These are phyloP conservation scores for Pascua sp. DNA, from an alignment of 1,284 basidiomycete genomes.

Conservation along the genomic window DNA sequence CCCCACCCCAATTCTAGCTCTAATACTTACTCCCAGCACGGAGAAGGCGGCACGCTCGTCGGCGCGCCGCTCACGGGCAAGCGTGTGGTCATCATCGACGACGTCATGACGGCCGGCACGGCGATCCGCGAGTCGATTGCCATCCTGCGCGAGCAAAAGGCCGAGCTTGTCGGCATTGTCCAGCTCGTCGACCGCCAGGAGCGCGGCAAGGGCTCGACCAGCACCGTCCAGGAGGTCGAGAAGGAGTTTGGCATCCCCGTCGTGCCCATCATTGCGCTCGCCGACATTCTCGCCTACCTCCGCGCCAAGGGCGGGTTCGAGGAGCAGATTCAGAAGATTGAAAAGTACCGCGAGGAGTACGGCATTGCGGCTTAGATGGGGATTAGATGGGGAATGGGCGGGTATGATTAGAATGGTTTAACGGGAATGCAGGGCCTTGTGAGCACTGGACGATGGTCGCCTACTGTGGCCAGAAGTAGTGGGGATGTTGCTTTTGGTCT, in stretches of 20 bases:
- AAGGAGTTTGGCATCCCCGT: slow-evolving; percentile 63
- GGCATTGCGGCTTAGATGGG: slow-evolving; percentile 52
- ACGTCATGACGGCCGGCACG: slow-evolving; percentile 96
- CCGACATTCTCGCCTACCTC: slow-evolving; percentile 81
- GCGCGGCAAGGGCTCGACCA: slow-evolving; percentile 61
- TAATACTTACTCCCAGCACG: slow-evolving; percentile 56
- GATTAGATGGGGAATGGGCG: background rate
- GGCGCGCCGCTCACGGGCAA: slow-evolving; percentile 77
- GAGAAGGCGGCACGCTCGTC: slow-evolving; percentile 92
- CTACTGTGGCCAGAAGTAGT: too few relatives aligned
- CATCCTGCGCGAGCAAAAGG: slow-evolving; percentile 64
- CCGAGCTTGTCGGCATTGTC: slow-evolving; percentile 84
- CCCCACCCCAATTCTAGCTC: background rate
- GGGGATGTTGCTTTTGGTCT: too few relatives aligned
- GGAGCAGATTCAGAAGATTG: slow-evolving; percentile 71
- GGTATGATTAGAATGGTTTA: background rate
- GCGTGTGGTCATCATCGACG: slow-evolving; percentile 87
- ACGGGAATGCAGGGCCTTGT: too few relatives aligned
- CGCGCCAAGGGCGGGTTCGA: slow-evolving; percentile 60
- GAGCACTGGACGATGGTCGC: too few relatives aligned
- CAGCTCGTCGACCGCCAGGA: slow-evolving; percentile 89
- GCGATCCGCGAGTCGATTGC: slow-evolving; percentile 79
- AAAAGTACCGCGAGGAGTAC: slow-evolving; percentile 74
- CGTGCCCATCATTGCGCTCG: slow-evolving; percentile 74
- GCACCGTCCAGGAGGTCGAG: slow-evolving; percentile 83